Evolutionary conservation across 768 basidiomycete species (phyloP).

Genomic region (Lyophyllum shimeji): DNA sequence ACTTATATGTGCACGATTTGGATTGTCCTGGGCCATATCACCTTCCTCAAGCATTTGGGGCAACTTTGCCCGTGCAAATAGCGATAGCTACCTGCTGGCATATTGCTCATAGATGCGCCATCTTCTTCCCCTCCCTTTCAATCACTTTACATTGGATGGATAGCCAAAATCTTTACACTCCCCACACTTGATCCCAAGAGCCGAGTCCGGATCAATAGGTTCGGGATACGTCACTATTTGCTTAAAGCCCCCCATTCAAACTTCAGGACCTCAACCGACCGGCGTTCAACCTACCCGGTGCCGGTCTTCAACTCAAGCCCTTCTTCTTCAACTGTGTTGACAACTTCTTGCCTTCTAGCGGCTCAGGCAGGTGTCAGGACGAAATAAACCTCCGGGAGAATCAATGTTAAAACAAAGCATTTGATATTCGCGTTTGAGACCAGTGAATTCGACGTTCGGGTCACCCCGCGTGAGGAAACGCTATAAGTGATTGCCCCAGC

Average conservation of each 20-base stretch:
- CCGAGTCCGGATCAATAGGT: no score
- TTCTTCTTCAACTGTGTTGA: no score
- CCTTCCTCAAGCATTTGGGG: no score
- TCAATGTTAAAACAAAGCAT: neutral
- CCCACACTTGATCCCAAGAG: no score
- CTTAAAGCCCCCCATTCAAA: neutral
- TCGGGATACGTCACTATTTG: no score
- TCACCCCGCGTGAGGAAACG: constrained; percentile 2
- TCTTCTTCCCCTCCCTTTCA: no score
- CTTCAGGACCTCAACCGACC: neutral
- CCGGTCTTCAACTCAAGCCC: neutral
- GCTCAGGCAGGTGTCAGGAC: neutral
- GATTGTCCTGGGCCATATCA: no score
- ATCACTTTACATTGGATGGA: no score
- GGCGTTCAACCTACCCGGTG: neutral
- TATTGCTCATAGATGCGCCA: no score
- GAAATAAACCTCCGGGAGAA: neutral
- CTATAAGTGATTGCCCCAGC: constrained; percentile 5
- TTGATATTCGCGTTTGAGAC: constrained; percentile 5
- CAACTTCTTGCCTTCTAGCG: neutral
- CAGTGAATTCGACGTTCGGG: neutral
- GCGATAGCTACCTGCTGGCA: no score
- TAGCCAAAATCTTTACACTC: no score
- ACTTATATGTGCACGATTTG: neutral
- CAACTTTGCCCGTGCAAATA: no score